Evolutionary conservation across 192 early-diverging fungal species (phyloP), one percentile per base, ranked within the genome.

Genomic region (Nowakowskiella sp.): DNA sequence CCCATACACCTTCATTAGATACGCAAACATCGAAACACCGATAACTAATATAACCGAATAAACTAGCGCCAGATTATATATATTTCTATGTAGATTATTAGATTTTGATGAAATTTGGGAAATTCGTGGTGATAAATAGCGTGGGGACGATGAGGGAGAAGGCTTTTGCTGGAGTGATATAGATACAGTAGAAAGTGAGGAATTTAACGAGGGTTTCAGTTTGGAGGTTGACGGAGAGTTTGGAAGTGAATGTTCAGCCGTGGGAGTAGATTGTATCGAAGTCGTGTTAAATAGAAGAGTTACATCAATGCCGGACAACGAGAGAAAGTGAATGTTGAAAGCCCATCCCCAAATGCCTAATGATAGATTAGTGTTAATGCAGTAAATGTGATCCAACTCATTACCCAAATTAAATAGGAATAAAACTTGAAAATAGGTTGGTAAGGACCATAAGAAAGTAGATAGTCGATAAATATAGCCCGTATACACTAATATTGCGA

Each of bases 311-410:
- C 74, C 74, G 1, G 33, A 30, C 2, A 50, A 42, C n/a, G 27
- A 16, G 22, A 77, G 62, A 16, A 72, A 47, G 49, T 70, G 59
- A 13, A 77, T 47, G 45, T 77, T 77, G 29, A 58, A 44, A 5
- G 71, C 65, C 71, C 71, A 77, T 55, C 71, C 64, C 61, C 69
- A 73, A 16, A 73, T 34, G 9, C 67, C 70, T 2, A 77, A n/a
- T n/a, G n/a, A n/a, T n/a, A n/a, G n/a, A n/a, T n/a, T n/a, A n/a
- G n/a, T n/a, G n/a, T n/a, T n/a, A n/a, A n/a, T n/a, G n/a, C n/a
- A n/a, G n/a, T n/a, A n/a, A n/a, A n/a, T n/a, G n/a, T n/a, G n/a
- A n/a, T n/a, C n/a, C n/a, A n/a, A n/a, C n/a, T n/a, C n/a, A n/a
- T n/a, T n/a, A n/a, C n/a, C n/a, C n/a, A n/a, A 55, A 53, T 57